A percentile compares a stretch with the other conserved stretches of the same genome.
Conservation (phyloP, 352 stramenopile genomes). For the Stramenopiles sp. region DNA sequence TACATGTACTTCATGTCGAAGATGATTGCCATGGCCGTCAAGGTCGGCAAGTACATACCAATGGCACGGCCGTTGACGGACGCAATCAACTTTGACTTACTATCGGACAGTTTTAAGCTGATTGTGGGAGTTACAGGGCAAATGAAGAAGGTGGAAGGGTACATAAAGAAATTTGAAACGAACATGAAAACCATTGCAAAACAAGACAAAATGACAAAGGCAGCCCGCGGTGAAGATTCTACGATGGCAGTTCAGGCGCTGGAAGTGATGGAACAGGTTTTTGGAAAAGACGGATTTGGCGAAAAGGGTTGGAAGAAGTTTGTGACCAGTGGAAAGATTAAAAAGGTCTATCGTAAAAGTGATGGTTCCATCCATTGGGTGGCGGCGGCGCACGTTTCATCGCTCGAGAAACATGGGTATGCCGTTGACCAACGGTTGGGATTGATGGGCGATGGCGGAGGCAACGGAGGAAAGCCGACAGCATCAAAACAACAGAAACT, state of each 20-base stretch:
- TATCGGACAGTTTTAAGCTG: not conserved
- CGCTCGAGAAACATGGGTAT: not conserved
- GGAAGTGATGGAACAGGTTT: not conserved
- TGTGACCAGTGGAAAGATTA: not conserved
- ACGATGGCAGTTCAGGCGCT: not conserved
- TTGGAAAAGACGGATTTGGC: conserved; percentile 1
- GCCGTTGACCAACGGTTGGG: not conserved
- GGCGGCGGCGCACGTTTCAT: not conserved
- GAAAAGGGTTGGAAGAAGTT: not conserved
- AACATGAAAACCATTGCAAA: not conserved
- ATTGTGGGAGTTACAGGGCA: not conserved
- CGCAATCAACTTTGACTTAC: conserved; percentile 3
- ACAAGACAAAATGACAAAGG: not conserved
- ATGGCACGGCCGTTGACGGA: not conserved
- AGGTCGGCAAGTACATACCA: not conserved
- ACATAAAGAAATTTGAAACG: not conserved
- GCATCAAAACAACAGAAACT: not conserved
- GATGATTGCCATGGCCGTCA: not conserved
- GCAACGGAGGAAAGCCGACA: too few species aligned
- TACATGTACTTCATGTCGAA: not conserved
- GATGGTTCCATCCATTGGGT: conserved; percentile 3
- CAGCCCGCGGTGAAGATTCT: not conserved
- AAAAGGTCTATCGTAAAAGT: not conserved
- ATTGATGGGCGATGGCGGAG: not conserved
- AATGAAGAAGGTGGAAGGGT: not conserved